Percentiles rank a stretch among this genome's conserved stretches.
These are phyloP conservation scores for Trifolium repens DNA, from an alignment of 306 rosid species.

Conservation along the genomic window DNA sequence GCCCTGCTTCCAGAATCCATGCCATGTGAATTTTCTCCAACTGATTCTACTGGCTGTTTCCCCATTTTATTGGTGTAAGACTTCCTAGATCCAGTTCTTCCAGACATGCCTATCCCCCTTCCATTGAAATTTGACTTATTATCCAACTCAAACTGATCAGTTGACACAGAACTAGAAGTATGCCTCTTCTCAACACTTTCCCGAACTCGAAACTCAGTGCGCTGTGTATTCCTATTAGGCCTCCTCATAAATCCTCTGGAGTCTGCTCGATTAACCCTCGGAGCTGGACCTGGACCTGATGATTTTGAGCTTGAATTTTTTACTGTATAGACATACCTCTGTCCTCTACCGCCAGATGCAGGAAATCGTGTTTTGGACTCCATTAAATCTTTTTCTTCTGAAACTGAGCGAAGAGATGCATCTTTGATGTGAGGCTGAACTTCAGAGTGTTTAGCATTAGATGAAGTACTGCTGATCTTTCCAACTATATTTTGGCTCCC, in stretches of 20 bases:
- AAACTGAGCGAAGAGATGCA: conserved; percentile 47
- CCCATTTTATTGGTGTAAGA: conserved; percentile 51
- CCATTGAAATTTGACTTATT: conserved; percentile 56
- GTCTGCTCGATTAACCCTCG: conserved; percentile 55
- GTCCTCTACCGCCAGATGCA: conserved; percentile 72
- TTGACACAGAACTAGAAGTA: conserved; percentile 50
- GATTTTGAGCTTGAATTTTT: conserved; percentile 70
- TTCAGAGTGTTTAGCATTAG: conserved; percentile 54
- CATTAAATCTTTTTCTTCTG: conserved; percentile 55
- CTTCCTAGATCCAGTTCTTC: conserved; percentile 67
- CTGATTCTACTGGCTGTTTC: conserved; percentile 55
- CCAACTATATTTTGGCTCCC: conserved; percentile 52
- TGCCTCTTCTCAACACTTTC: conserved; percentile 67
- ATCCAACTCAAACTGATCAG: conserved; percentile 56
- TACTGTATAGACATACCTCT: conserved; percentile 61
- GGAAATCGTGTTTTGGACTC: conserved; percentile 58
- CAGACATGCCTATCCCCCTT: conserved; percentile 50
- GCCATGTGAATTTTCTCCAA: conserved; percentile 48
- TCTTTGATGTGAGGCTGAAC: conserved; percentile 52
- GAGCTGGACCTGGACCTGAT: conserved; percentile 55
- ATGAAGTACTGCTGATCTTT: conserved; percentile 42
- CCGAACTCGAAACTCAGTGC: conserved; percentile 87
- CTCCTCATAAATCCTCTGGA: conserved; percentile 66
- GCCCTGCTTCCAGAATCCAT: conserved; percentile 56
- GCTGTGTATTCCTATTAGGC: conserved; percentile 70